phyloP scores from a whole-genome alignment of 129 eudicot genomes.

The Ambrosia trifida region DNA sequence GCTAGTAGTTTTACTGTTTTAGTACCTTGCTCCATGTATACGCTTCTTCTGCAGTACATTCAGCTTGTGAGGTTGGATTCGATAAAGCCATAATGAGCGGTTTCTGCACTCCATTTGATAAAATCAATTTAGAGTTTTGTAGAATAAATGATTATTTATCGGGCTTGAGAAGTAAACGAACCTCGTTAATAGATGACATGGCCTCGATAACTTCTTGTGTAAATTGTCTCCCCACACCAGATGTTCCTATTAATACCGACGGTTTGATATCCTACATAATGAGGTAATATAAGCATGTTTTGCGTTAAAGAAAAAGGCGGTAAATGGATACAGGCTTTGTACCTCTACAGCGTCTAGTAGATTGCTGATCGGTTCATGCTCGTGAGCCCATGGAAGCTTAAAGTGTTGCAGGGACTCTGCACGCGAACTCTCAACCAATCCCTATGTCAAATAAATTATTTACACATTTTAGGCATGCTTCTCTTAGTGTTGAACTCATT shows the following conservation, averaged over 20 bases:
- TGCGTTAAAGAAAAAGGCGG: background rate
- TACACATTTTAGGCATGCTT: too few species aligned
- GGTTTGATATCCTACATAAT: constrained; percentile 73
- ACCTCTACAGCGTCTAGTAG: constrained; percentile 87
- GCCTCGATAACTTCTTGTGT: constrained; percentile 91
- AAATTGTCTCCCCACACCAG: constrained; percentile 87
- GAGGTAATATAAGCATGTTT: background rate
- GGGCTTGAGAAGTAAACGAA: constrained; percentile 27
- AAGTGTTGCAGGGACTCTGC: constrained; percentile 80
- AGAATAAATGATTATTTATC: background rate
- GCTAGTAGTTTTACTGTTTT: constrained; percentile 30
- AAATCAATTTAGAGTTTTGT: background rate
- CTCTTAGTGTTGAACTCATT: too few species aligned
- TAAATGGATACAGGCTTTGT: background rate
- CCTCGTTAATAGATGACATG: constrained; percentile 88
- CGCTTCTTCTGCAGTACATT: constrained; percentile 99
- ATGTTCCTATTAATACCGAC: constrained; percentile 86
- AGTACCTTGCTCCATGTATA: constrained; percentile 86
- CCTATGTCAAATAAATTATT: constrained; percentile 40
- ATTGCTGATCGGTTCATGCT: constrained; percentile 63
- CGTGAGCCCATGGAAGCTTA: constrained; percentile 90
- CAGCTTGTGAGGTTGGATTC: constrained; percentile 96
- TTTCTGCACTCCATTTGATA: constrained; percentile 52
- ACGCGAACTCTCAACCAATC: constrained; percentile 76
- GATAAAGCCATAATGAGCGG: constrained; percentile 93